Percentiles rank a stretch among this genome's conserved stretches.
These are phyloP conservation scores for Phyllosticta citribraziliensis DNA, from an alignment of 2,329 filamentous ascomycete species.

Conservation along the genomic window DNA sequence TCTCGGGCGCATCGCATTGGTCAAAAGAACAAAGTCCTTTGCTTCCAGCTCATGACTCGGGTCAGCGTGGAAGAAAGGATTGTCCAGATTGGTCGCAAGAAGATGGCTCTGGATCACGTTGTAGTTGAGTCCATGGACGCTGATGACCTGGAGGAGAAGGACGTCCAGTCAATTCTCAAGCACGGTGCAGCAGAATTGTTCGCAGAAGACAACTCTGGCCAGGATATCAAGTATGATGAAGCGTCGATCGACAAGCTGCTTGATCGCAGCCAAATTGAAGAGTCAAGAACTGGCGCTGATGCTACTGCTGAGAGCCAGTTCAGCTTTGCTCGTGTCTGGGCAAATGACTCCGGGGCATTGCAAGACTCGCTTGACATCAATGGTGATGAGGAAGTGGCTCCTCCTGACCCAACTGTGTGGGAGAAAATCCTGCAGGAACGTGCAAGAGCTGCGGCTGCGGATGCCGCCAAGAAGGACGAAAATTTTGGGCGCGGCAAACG, in stretches of 20 bases:
- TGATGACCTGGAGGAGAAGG: conserved; percentile 66
- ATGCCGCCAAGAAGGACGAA: conserved; percentile 58
- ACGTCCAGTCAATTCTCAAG: conserved; percentile 78
- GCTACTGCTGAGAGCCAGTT: conserved; percentile 69
- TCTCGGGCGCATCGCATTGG: conserved; percentile 93
- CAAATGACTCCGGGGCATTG: conserved; percentile 63
- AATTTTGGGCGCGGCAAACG: conserved; percentile 80
- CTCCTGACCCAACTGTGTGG: conserved; percentile 66
- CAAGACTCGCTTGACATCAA: conserved; percentile 51
- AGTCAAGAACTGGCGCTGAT: conserved; percentile 55
- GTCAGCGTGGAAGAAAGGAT: conserved; percentile 90
- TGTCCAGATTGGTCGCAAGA: conserved; percentile 88
- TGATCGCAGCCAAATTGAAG: conserved; percentile 75
- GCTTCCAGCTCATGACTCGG: conserved; percentile 88
- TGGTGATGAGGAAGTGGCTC: conserved; percentile 43
- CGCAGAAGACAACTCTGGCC: conserved; percentile 57
- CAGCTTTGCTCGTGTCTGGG: conserved; percentile 85
- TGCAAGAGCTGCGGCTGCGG: conserved; percentile 65
- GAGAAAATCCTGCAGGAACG: conserved; percentile 79
- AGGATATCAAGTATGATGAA: conserved; percentile 72
- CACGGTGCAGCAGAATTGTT: conserved; percentile 85
- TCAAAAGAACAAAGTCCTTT: conserved; percentile 89
- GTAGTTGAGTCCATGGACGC: conserved; percentile 86
- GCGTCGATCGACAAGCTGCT: conserved; percentile 79
- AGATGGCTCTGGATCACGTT: conserved; percentile 91